These are phyloP conservation scores for Trichoderma guizhouense DNA, from an alignment of 2,329 filamentous ascomycete species.

Conservation along the genomic window DNA sequence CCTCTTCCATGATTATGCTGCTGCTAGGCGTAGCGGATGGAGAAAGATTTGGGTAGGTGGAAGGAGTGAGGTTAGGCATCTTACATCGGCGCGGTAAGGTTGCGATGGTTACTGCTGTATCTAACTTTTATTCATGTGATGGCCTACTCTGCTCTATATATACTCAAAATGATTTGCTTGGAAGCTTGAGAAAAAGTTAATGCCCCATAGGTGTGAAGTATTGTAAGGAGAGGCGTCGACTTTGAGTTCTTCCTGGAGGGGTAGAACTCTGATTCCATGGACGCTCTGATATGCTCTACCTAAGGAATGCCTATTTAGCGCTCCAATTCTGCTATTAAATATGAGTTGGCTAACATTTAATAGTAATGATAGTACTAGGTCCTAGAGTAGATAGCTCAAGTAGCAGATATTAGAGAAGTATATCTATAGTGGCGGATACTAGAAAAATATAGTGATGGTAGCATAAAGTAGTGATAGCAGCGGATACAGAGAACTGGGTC, in stretches of 20 bases:
- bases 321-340: background rate
- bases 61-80: background rate
- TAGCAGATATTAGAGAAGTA: background rate
- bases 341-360: background rate
- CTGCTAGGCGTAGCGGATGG: background rate
- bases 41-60: background rate
- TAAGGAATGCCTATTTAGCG: background rate
- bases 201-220: background rate
- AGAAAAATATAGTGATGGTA: background rate
- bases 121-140: background rate
- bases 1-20: background rate
- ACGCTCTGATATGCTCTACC: background rate
- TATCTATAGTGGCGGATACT: background rate
- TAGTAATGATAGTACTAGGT: background rate
- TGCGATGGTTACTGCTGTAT: background rate
- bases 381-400: background rate
- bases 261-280: background rate
- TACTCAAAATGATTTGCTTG: background rate
- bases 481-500: background rate
- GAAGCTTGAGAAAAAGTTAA: background rate
- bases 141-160: background rate
- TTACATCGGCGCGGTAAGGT: fast-evolving
- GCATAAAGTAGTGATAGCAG: background rate
- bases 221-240: background rate
- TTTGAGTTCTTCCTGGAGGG: background rate